phyloP scores from a whole-genome alignment of 2,329 filamentous ascomycete genomes.

The Pseudopyrenochaeta lycopersici region DNA sequence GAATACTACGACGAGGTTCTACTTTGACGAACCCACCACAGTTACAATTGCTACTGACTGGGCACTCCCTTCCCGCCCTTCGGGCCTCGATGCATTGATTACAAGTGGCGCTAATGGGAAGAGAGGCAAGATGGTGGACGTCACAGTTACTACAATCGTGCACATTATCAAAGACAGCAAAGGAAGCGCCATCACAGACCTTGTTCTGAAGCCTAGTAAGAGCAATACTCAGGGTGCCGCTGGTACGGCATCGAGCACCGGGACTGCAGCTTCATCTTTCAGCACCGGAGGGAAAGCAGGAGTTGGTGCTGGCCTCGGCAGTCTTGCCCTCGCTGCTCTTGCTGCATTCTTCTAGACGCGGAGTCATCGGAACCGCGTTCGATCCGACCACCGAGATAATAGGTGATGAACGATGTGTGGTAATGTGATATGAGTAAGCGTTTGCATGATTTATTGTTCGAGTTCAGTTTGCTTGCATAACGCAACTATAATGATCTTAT shows the following conservation, averaged over 20 bases:
- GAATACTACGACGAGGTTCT: not conserved
- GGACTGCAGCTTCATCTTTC: not conserved
- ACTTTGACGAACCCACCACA: not conserved
- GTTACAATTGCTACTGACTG: slow-evolving; percentile 15
- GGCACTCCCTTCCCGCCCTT: slow-evolving; percentile 15
- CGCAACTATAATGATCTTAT: too few species aligned
- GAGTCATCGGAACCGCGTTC: not conserved
- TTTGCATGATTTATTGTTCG: too few species aligned
- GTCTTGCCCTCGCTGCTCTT: not conserved
- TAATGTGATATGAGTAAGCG: too few species aligned
- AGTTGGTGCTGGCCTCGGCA: slow-evolving; percentile 9
- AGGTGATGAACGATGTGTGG: too few species aligned
- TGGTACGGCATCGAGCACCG: not conserved
- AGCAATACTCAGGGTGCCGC: slow-evolving; percentile 7
- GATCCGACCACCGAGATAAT: too few species aligned
- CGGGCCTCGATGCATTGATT: slow-evolving; percentile 16
- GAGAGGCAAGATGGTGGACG: slow-evolving; percentile 23
- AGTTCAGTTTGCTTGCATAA: too few species aligned
- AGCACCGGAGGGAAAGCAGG: slow-evolving; percentile 11
- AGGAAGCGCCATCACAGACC: slow-evolving; percentile 1
- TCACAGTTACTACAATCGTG: slow-evolving; percentile 13
- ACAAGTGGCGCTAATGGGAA: slow-evolving; percentile 11
- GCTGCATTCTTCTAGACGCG: not conserved
- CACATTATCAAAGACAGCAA: slow-evolving; percentile 14
- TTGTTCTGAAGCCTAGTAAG: slow-evolving; percentile 12